These are phyloP conservation scores for Mercurialis annua DNA, from an alignment of 345 rosid species.

Conservation along the genomic window DNA sequence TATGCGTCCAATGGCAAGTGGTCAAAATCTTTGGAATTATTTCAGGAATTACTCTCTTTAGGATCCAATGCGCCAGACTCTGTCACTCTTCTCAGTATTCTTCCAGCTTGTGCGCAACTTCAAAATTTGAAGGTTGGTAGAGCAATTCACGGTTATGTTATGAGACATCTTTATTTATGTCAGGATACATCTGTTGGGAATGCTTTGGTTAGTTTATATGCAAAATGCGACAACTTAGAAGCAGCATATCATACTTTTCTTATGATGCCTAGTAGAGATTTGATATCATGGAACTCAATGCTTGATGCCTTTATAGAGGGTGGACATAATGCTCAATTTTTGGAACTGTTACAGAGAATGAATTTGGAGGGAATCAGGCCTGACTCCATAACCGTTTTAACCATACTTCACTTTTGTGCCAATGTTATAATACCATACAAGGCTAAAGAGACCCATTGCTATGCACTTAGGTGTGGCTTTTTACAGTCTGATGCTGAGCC, in stretches of 20 bases:
- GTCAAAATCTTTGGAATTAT: constrained; percentile 54
- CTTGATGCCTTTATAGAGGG: constrained; percentile 48
- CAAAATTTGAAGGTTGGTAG: constrained; percentile 44
- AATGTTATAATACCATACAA: constrained; percentile 27
- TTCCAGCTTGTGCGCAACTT: constrained; percentile 65
- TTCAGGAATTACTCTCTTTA: constrained; percentile 40
- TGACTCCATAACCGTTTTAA: constrained; percentile 47
- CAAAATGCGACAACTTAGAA: constrained; percentile 47
- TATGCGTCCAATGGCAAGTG: constrained; percentile 58
- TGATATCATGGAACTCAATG: constrained; percentile 65
- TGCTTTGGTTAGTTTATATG: constrained; percentile 60
- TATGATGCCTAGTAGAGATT: constrained; percentile 40
- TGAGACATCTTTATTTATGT: constrained; percentile 36
- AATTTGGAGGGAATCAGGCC: constrained; percentile 46
- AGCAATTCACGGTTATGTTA: constrained; percentile 46
- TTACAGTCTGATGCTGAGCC: constrained; percentile 38
- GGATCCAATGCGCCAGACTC: constrained; percentile 50
- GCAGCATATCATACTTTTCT: constrained; percentile 49
- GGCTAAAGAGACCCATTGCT: constrained; percentile 75
- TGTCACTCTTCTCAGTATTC: constrained; percentile 58
- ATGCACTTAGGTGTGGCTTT: constrained; percentile 49
- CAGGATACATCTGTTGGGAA: constrained; percentile 43
- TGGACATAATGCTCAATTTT: constrained; percentile 36
- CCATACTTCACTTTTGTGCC: constrained; percentile 36
- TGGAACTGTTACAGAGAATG: constrained; percentile 44